Evolutionary conservation across 257 asterid genomes (phyloP).

Genomic region (Eucommia ulmoides): DNA sequence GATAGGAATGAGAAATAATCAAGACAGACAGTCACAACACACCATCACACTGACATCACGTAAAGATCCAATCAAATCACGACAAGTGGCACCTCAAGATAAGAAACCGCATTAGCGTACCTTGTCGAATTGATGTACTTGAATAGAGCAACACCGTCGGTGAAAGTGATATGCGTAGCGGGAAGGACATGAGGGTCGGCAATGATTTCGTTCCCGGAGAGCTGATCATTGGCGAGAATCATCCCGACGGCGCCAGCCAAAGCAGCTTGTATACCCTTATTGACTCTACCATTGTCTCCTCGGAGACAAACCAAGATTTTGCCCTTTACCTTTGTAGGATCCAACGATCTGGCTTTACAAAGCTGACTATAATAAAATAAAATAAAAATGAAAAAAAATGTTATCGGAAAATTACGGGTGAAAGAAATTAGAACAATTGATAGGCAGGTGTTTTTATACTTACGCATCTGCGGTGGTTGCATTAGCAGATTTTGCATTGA

Average conservation of each 20-base stretch:
- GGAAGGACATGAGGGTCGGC: slow-evolving; percentile 90
- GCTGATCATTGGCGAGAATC: slow-evolving; percentile 51
- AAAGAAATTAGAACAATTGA: background rate
- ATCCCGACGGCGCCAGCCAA: slow-evolving; percentile 85
- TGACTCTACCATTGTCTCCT: slow-evolving; percentile 58
- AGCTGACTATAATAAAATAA: slow-evolving; percentile 29
- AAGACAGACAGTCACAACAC: too few relatives aligned
- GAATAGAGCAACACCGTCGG: slow-evolving; percentile 52
- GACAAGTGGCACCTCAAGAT: too few relatives aligned
- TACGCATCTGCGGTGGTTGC: slow-evolving; percentile 57
- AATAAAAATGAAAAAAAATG: background rate
- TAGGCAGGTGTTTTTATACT: slow-evolving; percentile 10
- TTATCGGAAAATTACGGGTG: background rate
- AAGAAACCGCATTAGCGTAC: too few relatives aligned
- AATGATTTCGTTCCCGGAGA: slow-evolving; percentile 62
- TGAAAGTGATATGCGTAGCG: slow-evolving; percentile 66
- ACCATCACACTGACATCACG: too few relatives aligned
- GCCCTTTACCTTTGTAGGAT: slow-evolving; percentile 66
- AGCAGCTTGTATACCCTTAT: slow-evolving; percentile 69
- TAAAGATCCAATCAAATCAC: too few relatives aligned
- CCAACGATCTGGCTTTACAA: slow-evolving; percentile 60
- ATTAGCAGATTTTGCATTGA: slow-evolving; percentile 34
- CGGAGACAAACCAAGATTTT: slow-evolving; percentile 73
- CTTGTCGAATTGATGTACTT: slow-evolving; percentile 39
- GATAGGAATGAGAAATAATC: too few relatives aligned